These are phyloP conservation scores for Leccinellum luteum DNA, from an alignment of 768 basidiomycete species.

Conservation along the genomic window DNA sequence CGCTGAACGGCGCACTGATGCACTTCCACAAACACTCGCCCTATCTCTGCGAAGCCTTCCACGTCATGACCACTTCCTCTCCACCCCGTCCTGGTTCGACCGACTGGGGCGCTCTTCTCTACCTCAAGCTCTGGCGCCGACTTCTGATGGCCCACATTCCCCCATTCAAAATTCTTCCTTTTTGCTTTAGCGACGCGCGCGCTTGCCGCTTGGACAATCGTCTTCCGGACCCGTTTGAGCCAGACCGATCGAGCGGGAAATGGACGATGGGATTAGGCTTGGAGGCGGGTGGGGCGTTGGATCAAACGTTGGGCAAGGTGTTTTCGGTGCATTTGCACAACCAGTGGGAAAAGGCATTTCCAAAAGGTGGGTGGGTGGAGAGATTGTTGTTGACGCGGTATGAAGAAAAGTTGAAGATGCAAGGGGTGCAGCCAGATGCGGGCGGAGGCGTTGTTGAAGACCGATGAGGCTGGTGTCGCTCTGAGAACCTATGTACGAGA, in stretches of 20 bases:
- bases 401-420: slow-evolving; percentile 36
- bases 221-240: slow-evolving; percentile 85
- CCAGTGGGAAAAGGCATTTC: slow-evolving; percentile 91
- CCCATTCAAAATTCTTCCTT: slow-evolving; percentile 91
- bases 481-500: background rate
- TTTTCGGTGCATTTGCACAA: slow-evolving; percentile 94
- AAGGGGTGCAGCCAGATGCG: background rate
- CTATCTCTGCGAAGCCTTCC: slow-evolving; percentile 95
- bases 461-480: background rate
- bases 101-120: slow-evolving; percentile 92
- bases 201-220: slow-evolving; percentile 92
- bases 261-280: slow-evolving; percentile 69
- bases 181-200: slow-evolving; percentile 90
- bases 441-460: background rate
- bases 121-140: slow-evolving; percentile 87
- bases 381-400: slow-evolving; percentile 68
- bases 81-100: slow-evolving; percentile 77
- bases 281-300: slow-evolving; percentile 61
- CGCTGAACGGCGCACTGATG: slow-evolving; percentile 94
- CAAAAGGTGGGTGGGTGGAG: slow-evolving; percentile 83
- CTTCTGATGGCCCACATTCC: slow-evolving; percentile 68
- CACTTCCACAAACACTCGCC: slow-evolving; percentile 89
- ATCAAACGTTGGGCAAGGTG: slow-evolving; percentile 60
- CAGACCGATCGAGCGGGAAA: slow-evolving; percentile 48
- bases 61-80: slow-evolving; percentile 76